Percentiles rank a stretch among this genome's conserved stretches.
phyloP scores from a whole-genome alignment of 2,329 filamentous ascomycete species.

The Podosphaera fusca region DNA sequence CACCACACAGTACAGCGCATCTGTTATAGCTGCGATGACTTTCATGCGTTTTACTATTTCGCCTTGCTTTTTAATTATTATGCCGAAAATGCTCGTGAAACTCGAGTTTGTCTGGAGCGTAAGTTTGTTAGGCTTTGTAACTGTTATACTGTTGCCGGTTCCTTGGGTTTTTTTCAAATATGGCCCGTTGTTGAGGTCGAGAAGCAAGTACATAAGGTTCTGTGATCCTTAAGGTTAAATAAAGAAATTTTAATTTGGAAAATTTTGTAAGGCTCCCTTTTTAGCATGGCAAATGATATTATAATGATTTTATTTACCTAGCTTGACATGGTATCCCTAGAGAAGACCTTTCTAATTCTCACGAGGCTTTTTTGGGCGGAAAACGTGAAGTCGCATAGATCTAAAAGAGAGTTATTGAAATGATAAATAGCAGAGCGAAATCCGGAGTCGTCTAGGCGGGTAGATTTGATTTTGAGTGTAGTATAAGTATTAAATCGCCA shows the following conservation, averaged over 20 bases:
- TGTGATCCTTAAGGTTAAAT: neutral
- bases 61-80: conserved; percentile 7
- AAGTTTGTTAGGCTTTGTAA: conserved; percentile 20
- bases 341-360: too few relatives aligned
- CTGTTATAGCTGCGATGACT: conserved; percentile 2
- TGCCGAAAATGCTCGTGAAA: conserved; percentile 14
- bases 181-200: conserved; percentile 9
- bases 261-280: neutral
- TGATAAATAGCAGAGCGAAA: too few relatives aligned
- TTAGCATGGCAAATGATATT: neutral
- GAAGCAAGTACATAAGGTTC: conserved; percentile 1
- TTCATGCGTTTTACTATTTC: conserved; percentile 5
- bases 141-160: conserved; percentile 18
- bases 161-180: conserved; percentile 20
- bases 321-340: too few relatives aligned
- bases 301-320: too few relatives aligned
- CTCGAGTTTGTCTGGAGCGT: conserved; percentile 20
- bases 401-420: too few relatives aligned
- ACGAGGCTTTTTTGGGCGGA: too few relatives aligned
- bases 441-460: too few relatives aligned
- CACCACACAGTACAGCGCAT: conserved; percentile 2
- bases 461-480: too few relatives aligned
- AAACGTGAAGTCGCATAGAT: too few relatives aligned
- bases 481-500: too few relatives aligned
- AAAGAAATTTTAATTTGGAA: neutral